Conservation (phyloP, 1,284 basidiomycete species). For the Ustilago shanxiensis region DNA sequence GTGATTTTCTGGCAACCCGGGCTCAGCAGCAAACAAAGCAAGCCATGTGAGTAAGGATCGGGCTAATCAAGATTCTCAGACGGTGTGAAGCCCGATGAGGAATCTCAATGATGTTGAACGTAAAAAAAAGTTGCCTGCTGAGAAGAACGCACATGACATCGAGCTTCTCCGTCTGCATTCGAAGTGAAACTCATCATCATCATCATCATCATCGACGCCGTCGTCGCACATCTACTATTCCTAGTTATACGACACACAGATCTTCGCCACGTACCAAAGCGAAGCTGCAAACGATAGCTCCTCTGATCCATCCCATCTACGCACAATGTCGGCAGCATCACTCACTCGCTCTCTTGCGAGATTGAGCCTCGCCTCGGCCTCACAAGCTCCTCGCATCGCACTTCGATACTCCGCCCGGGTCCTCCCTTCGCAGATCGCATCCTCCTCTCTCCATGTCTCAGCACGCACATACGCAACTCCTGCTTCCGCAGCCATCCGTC, state of each 20-base stretch:
- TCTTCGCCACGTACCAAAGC: neutral
- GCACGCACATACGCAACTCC: constrained; percentile 38
- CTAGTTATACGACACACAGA: neutral
- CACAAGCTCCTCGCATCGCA: constrained; percentile 22
- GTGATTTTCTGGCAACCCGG: no score
- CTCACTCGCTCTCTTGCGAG: constrained; percentile 39
- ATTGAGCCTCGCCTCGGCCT: constrained; percentile 31
- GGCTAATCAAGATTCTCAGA: neutral
- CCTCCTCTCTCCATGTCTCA: constrained; percentile 9
- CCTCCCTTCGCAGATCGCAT: constrained; percentile 16
- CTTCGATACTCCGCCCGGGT: constrained; percentile 18
- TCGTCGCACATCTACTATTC: no score
- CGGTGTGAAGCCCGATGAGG: neutral
- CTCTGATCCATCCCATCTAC: no score
- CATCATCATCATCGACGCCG: neutral
- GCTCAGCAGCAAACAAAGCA: constrained; percentile 11
- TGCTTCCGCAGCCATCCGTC: constrained; percentile 33
- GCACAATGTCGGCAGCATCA: constrained; percentile 37
- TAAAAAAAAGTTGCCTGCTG: constrained; percentile 16
- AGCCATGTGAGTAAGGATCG: neutral
- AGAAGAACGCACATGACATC: neutral
- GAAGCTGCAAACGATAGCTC: no score
- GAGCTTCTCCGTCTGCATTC: constrained; percentile 4
- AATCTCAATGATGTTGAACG: neutral
- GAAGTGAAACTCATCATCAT: constrained; percentile 1